phyloP scores from a whole-genome alignment of 352 stramenopile genomes.

The Discostella stelligera region DNA sequence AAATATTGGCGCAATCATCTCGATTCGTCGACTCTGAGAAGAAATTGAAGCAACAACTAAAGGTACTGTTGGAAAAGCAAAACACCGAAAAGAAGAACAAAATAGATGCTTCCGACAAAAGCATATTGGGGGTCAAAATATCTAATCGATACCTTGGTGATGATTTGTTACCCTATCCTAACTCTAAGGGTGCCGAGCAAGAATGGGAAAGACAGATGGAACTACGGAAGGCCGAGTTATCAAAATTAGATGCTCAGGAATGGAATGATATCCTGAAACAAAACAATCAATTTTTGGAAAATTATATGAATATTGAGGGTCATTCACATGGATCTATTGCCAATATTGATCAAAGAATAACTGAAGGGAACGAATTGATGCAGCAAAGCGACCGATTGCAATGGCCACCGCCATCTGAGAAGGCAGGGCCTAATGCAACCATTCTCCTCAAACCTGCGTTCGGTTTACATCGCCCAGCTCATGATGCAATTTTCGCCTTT shows the following conservation, averaged over 20 bases:
- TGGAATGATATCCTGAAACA: constrained; percentile 34
- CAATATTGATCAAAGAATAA: not conserved
- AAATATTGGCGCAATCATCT: constrained; percentile 29
- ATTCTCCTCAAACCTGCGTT: constrained; percentile 48
- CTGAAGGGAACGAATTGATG: constrained; percentile 9
- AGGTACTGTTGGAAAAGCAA: constrained; percentile 39
- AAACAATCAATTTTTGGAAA: constrained; percentile 36
- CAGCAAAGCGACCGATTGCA: not conserved
- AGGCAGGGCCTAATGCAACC: constrained; percentile 27
- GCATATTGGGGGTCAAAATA: constrained; percentile 41
- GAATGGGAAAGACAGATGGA: constrained; percentile 35
- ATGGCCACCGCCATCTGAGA: constrained; percentile 32
- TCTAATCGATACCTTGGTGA: constrained; percentile 47
- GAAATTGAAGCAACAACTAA: constrained; percentile 43
- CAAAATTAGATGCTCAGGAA: constrained; percentile 31
- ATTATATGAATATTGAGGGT: constrained; percentile 12
- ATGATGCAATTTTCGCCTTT: constrained; percentile 69
- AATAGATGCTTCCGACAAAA: constrained; percentile 20
- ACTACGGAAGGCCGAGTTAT: constrained; percentile 30
- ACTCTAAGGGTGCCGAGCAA: constrained; percentile 24
- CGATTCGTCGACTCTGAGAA: constrained; percentile 45
- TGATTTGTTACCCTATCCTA: constrained; percentile 45
- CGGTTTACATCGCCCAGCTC: constrained; percentile 53
- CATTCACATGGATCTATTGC: constrained; percentile 1
- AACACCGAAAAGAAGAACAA: constrained; percentile 25